Percentiles rank a stretch among this genome's conserved stretches.
Evolutionary conservation across 345 rosid species (phyloP).

Genomic region (Passiflora organensis): DNA sequence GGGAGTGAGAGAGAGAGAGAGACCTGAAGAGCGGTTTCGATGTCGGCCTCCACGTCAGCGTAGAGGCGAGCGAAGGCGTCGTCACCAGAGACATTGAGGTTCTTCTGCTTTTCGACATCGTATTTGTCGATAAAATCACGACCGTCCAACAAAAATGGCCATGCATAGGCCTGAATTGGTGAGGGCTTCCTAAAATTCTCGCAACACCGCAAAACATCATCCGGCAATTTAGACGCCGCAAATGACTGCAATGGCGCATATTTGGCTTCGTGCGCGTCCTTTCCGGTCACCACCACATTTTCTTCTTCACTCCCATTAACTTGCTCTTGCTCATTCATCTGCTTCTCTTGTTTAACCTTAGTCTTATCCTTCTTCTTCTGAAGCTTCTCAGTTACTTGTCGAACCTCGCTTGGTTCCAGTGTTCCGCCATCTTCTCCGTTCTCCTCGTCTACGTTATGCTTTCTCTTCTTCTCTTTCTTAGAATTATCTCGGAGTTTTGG

Average conservation of each 20-base stretch:
- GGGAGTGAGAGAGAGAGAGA: background rate
- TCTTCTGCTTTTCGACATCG: conserved; percentile 79
- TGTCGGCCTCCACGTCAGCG: conserved; percentile 54
- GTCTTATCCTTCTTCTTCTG: conserved; percentile 25
- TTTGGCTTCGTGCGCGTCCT: conserved; percentile 49
- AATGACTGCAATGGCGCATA: conserved; percentile 55
- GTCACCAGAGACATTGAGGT: conserved; percentile 66
- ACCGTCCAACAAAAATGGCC: conserved; percentile 86
- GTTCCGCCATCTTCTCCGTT: too few species aligned
- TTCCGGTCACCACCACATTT: conserved; percentile 58
- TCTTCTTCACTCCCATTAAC: conserved; percentile 21
- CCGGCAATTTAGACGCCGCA: conserved; percentile 54
- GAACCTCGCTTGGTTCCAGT: too few species aligned
- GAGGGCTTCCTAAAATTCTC: conserved; percentile 71
- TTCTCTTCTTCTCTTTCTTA: too few species aligned
- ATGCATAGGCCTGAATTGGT: conserved; percentile 82
- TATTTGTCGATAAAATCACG: conserved; percentile 91
- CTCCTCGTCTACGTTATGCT: too few species aligned
- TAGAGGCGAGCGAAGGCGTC: conserved; percentile 82
- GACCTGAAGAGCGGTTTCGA: conserved; percentile 69
- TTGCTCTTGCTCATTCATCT: conserved; percentile 14
- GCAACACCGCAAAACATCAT: conserved; percentile 68
- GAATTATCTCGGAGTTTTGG: too few species aligned
- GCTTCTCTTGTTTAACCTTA: conserved; percentile 23
- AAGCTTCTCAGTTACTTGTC: too few species aligned